Percentiles rank a stretch among this genome's conserved stretches.
Conservation (phyloP, 1,284 basidiomycete species). For the Marasmius fiardii region DNA sequence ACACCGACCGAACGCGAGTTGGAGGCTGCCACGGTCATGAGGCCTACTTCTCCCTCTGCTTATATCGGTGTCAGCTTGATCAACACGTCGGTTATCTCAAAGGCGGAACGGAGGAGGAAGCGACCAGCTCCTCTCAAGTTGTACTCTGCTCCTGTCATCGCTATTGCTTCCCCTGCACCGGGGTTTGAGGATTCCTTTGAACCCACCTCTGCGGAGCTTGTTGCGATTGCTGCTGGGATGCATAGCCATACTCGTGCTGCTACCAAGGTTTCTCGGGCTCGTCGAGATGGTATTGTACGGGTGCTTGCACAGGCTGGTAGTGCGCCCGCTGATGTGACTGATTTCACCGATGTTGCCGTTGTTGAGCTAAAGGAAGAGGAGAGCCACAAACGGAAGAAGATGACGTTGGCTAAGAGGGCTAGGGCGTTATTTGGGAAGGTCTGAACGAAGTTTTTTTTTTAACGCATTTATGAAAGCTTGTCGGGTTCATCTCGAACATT, state of each 20-base stretch:
- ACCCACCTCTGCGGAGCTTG: slow-evolving; percentile 3
- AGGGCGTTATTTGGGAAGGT: slow-evolving; percentile 56
- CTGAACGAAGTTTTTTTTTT: not conserved
- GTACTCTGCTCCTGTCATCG: slow-evolving; percentile 4
- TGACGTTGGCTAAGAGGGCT: slow-evolving; percentile 39
- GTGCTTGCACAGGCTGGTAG: not conserved
- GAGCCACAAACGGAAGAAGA: slow-evolving; percentile 14
- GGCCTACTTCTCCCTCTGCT: slow-evolving; percentile 1
- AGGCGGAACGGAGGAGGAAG: slow-evolving; percentile 5
- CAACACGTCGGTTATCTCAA: not conserved
- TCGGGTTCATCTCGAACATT: not conserved
- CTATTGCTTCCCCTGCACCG: not conserved
- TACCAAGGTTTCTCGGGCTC: not conserved
- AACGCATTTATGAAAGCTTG: not conserved
- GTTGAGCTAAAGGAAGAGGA: not conserved
- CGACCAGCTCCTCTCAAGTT: slow-evolving; percentile 16
- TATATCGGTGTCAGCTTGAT: not conserved
- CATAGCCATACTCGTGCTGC: not conserved
- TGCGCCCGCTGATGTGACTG: not conserved
- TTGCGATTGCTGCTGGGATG: slow-evolving; percentile 1
- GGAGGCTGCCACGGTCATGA: not conserved
- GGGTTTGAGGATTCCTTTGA: slow-evolving; percentile 14
- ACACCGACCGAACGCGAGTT: slow-evolving; percentile 3
- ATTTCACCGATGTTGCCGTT: not conserved
- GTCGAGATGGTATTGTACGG: not conserved